Percentiles rank a stretch among this genome's conserved stretches.
Evolutionary conservation across 2,329 filamentous ascomycete species (phyloP).

Genomic region (Beauveria sp.): DNA sequence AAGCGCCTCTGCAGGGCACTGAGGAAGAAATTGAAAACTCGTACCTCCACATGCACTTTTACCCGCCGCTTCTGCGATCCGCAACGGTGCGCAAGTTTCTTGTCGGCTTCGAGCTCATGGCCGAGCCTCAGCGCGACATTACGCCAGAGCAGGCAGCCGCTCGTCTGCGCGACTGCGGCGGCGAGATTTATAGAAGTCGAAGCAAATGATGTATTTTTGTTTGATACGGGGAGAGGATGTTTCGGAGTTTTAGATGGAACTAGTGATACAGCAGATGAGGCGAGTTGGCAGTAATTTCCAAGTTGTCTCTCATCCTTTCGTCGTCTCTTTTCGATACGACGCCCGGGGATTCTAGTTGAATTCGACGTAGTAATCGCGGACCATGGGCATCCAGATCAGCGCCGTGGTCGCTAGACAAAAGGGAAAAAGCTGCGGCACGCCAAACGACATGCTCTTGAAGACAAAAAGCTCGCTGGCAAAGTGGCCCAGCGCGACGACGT

Average conservation of each 20-base stretch:
- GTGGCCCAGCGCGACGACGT: slow-evolving; percentile 67
- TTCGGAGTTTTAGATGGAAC: not conserved
- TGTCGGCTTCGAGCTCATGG: slow-evolving; percentile 94
- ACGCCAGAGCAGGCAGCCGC: slow-evolving; percentile 91
- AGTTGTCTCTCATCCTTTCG: not conserved
- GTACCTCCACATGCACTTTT: slow-evolving; percentile 96
- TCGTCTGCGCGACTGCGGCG: slow-evolving; percentile 66
- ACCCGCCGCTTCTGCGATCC: slow-evolving; percentile 84
- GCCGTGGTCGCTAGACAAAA: slow-evolving; percentile 43
- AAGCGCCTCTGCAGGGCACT: slow-evolving; percentile 78
- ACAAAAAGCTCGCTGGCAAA: slow-evolving; percentile 75
- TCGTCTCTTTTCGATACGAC: not conserved
- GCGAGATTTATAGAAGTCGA: slow-evolving; percentile 73
- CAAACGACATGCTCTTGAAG: slow-evolving; percentile 67
- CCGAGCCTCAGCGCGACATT: slow-evolving; percentile 95
- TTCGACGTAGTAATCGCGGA: slow-evolving; percentile 63
- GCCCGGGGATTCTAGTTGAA: slow-evolving; percentile 18
- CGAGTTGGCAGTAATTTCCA: not conserved
- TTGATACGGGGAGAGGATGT: not conserved
- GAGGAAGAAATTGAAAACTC: slow-evolving; percentile 78
- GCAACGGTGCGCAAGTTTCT: slow-evolving; percentile 94
- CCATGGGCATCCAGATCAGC: slow-evolving; percentile 54
- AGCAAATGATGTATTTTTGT: slow-evolving; percentile 11
- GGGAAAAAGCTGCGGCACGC: slow-evolving; percentile 47
- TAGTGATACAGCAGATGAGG: not conserved